phyloP scores from a whole-genome alignment of 306 rosid genomes.

The Cotoneaster glaucophyllus region DNA sequence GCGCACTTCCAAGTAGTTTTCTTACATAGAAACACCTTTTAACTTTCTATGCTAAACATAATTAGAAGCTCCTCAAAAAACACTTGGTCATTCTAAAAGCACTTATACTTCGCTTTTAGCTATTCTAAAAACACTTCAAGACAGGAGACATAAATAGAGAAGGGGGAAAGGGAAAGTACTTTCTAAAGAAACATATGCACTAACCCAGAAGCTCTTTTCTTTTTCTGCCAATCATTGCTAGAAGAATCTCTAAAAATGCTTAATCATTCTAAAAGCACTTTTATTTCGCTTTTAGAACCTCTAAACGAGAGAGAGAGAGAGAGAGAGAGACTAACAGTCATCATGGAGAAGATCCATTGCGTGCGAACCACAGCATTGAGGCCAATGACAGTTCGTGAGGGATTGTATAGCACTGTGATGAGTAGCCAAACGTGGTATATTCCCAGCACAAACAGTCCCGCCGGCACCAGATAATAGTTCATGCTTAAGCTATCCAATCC shows the following conservation, averaged over 20 bases:
- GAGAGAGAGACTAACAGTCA: slow-evolving; percentile 46
- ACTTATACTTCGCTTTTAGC: not conserved
- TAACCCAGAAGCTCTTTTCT: not conserved
- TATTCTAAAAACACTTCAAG: too few species aligned
- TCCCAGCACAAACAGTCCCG: slow-evolving; percentile 49
- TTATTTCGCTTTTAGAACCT: not conserved
- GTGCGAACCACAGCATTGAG: slow-evolving; percentile 59
- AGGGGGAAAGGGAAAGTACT: too few species aligned
- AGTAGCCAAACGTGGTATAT: slow-evolving; percentile 65
- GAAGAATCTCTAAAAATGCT: not conserved
- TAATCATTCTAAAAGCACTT: not conserved
- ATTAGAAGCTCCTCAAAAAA: not conserved
- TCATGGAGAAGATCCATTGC: slow-evolving; percentile 72
- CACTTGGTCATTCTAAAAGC: too few species aligned
- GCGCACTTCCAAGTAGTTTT: too few species aligned
- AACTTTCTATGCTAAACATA: not conserved
- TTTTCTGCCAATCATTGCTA: not conserved
- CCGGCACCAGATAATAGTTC: slow-evolving; percentile 49
- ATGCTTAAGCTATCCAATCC: slow-evolving; percentile 28
- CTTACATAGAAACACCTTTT: too few species aligned
- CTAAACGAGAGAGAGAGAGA: not conserved
- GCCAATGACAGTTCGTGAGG: slow-evolving; percentile 71
- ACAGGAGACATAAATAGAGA: too few species aligned
- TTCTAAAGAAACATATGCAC: not conserved
- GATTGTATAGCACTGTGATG: slow-evolving; percentile 28